Conservation (phyloP, 768 basidiomycete genomes). For the Psilocybe cubensis region DNA sequence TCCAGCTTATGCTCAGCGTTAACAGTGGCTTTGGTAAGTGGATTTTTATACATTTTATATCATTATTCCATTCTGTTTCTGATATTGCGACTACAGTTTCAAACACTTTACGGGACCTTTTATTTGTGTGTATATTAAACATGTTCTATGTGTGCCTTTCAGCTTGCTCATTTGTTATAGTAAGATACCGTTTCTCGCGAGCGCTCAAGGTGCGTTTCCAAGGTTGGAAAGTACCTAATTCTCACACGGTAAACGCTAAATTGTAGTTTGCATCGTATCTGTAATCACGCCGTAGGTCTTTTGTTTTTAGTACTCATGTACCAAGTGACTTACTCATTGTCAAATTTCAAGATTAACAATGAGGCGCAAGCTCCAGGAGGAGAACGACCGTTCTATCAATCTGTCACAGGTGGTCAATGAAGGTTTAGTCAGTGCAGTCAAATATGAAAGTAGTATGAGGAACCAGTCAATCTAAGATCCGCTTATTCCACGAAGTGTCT, state of each 20-base stretch:
- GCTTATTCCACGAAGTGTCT: too few species aligned
- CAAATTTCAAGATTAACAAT: too few species aligned
- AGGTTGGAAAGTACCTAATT: not conserved
- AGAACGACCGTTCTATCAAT: too few species aligned
- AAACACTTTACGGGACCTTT: not conserved
- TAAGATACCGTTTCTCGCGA: not conserved
- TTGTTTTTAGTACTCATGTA: not conserved
- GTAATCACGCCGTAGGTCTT: not conserved
- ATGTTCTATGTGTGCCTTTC: not conserved
- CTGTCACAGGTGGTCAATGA: too few species aligned
- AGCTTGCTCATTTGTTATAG: not conserved
- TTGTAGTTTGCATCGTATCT: not conserved
- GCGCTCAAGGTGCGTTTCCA: not conserved
- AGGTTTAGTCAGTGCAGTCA: too few species aligned
- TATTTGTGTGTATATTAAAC: not conserved
- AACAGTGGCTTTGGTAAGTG: not conserved
- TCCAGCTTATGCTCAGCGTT: not conserved
- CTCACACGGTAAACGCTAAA: not conserved
- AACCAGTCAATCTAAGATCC: too few species aligned
- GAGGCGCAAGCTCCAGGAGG: too few species aligned
- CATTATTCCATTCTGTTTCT: not conserved
- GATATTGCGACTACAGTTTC: not conserved
- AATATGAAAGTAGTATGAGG: too few species aligned
- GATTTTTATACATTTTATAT: not conserved
- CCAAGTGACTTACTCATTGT: too few species aligned